These are phyloP conservation scores for Citeromyces matritensis DNA, from an alignment of 805 yeast genomes.

Conservation along the genomic window DNA sequence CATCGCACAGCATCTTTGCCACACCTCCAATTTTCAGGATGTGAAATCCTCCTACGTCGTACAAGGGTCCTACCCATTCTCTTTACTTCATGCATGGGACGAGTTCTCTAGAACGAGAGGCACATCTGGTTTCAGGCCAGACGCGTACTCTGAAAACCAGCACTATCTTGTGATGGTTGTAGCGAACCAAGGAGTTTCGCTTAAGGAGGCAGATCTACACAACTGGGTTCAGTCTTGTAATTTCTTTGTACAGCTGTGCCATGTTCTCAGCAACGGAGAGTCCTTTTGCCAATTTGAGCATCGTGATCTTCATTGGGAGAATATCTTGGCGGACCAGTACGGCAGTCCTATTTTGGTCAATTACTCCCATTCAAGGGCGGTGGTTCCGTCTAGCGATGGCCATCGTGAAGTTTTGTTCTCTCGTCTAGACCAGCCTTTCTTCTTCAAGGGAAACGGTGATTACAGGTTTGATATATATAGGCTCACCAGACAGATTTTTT, in stretches of 20 bases:
- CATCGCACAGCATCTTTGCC: slow-evolving; percentile 22
- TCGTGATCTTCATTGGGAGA: slow-evolving; percentile 56
- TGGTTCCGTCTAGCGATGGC: no score
- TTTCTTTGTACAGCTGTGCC: slow-evolving; percentile 39
- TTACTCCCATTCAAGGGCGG: slow-evolving; percentile 39
- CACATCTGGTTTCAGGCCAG: slow-evolving; percentile 20
- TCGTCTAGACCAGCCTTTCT: slow-evolving; percentile 48
- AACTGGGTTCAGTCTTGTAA: slow-evolving; percentile 20
- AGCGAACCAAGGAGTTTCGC: slow-evolving; percentile 24
- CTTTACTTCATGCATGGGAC: slow-evolving; percentile 28
- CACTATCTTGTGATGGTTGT: slow-evolving; percentile 18
- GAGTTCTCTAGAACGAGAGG: slow-evolving; percentile 9
- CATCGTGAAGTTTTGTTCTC: slow-evolving; percentile 22
- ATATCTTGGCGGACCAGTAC: slow-evolving; percentile 28
- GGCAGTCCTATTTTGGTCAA: slow-evolving; percentile 27
- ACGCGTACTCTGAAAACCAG: slow-evolving; percentile 15
- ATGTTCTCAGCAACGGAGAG: slow-evolving; percentile 37
- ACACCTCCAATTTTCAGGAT: slow-evolving; percentile 26
- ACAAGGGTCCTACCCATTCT: slow-evolving; percentile 24
- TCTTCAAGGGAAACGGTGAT: slow-evolving; percentile 45
- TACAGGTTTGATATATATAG: slow-evolving; percentile 49
- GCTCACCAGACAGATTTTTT: slow-evolving; percentile 26
- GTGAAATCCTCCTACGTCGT: slow-evolving; percentile 28
- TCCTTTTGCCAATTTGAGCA: slow-evolving; percentile 44
- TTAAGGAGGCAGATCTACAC: slow-evolving; percentile 24